Base-by-base conservation (phyloP, 306 rosid genomes). In the Aeschynomene evenia region DNA sequence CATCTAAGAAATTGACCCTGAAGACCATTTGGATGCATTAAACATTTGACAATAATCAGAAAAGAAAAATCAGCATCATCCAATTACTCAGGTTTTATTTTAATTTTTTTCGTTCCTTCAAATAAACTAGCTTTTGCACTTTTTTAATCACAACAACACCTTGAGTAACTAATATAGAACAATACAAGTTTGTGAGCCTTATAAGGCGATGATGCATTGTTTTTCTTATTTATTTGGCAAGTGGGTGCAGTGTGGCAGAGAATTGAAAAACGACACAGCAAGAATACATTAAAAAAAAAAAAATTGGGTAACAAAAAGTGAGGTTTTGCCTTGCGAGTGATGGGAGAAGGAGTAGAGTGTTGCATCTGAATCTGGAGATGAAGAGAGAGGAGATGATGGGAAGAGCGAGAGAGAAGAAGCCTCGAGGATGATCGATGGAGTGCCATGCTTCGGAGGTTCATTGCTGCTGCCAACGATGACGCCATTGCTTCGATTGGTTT, bases 311-410 rank as follows among this genome's bases (percentile, higher is more conserved):
- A 0, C 0, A 33, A 33, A 0, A 5, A 19, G 13, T 7, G 20
- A 22, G 28, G 3, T 12, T 12, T 49, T 78, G 77, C 96, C 90
- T 88, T 89, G 65, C 86, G 87, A 63, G 72, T 16, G 70, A 77
- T 26, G 51, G 72, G 59, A 63, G 66, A 67, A 63, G 66, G 70
- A 55, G 45, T 24, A 40, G 79, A 8, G 23, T 67, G 15, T 16
- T 56, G 88, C 80, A 63, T 71, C 36, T 76, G 70, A 21, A 46
- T 63, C 36, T n/a, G 69, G 21, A 63, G 3, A 4, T 56, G 46
- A 16, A 57, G 39, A 66, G 71, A 66, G 21, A 68, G 60, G 66
- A 82, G 59, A 65, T 6, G 63, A 67, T 7, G 62, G 4, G 66
- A 65, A 60, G 83, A 57, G 26, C 79, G 71, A 67, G 75, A 68